Evolutionary conservation across 345 rosid genomes (phyloP), one percentile per base, ranked within the genome.

Genomic region (Noccaea bulbosa): DNA sequence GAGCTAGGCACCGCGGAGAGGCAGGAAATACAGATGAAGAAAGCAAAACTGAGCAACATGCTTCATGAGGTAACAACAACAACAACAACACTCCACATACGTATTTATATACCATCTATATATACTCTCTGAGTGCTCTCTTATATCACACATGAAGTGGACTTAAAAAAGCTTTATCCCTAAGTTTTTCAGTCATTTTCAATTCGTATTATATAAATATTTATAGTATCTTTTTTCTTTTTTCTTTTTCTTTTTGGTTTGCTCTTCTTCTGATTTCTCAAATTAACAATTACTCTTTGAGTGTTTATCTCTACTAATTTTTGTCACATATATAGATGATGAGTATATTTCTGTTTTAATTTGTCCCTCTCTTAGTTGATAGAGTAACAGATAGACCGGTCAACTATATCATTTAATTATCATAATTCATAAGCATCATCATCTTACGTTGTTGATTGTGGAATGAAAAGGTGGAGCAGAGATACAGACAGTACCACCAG

Each of bases 11-110:
- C 90, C 17, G 91, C 89, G 1, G 98, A 93, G 83, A 89, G 96
- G 60, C 98, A 93, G 75, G 98, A 91, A 63, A 86, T 91, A 85
- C 98, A 93, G 93, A 91, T 87, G 96, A 93, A 85, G 82, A 93
- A 91, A 81, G 97, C 96, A 6, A 93, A 91, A 78, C 90, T 93
- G 24, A 85, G 85, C 40, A 84, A 49, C 81, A 93, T 93, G 97
- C 90, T 93, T 49, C 96, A 91, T 46, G 97, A 93, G 97, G 98
- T 93, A 83, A 76, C 45, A 68, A 60, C 63, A 58, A 58, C 17
- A n/a, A n/a, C n/a, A 27, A 27, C 12, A 57, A 24, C 39, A n/a
- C 34, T 15, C 2, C 44, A 48, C 41, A 39, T 54, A 62, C 70
- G 32, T 68, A 70, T 69, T 69, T 69, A 68, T 69, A 38, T 68